Evolutionary conservation across 305 asterid species (phyloP).

Genomic region (Rubia peregrina): DNA sequence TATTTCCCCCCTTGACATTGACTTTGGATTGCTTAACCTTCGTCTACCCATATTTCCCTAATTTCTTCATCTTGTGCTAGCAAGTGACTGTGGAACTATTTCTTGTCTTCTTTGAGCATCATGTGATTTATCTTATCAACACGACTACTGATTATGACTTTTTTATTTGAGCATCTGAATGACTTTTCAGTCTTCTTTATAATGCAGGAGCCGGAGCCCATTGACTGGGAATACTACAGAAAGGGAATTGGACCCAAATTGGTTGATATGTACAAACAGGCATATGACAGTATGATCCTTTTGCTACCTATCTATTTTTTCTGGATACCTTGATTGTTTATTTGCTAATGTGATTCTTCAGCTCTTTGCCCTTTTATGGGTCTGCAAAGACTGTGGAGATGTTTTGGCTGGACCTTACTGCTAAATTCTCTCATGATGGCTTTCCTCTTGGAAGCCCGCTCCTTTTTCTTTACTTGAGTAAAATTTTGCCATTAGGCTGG

Average conservation of each 20-base stretch:
- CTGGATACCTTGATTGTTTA: background rate
- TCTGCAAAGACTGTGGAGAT: background rate
- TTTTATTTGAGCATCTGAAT: background rate
- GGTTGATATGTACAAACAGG: constrained; percentile 92
- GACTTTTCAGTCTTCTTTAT: constrained; percentile 10
- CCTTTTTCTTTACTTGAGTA: background rate
- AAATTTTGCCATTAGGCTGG: background rate
- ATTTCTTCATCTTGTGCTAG: background rate
- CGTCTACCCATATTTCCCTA: background rate
- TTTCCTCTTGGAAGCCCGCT: constrained; percentile 1
- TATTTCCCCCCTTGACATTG: background rate
- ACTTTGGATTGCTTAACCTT: background rate
- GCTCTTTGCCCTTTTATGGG: background rate
- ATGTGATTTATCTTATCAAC: background rate
- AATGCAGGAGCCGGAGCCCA: constrained; percentile 80
- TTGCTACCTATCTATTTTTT: constrained; percentile 12
- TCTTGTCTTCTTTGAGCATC: background rate
- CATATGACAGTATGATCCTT: constrained; percentile 58
- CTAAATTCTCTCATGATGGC: background rate
- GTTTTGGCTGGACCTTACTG: background rate
- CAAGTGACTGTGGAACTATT: background rate
- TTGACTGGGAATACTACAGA: constrained; percentile 87
- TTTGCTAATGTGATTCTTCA: background rate
- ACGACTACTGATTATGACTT: background rate
- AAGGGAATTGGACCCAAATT: constrained; percentile 81